Conservation (phyloP, 768 basidiomycete species). For the Cyclocybe aegerita region DNA sequence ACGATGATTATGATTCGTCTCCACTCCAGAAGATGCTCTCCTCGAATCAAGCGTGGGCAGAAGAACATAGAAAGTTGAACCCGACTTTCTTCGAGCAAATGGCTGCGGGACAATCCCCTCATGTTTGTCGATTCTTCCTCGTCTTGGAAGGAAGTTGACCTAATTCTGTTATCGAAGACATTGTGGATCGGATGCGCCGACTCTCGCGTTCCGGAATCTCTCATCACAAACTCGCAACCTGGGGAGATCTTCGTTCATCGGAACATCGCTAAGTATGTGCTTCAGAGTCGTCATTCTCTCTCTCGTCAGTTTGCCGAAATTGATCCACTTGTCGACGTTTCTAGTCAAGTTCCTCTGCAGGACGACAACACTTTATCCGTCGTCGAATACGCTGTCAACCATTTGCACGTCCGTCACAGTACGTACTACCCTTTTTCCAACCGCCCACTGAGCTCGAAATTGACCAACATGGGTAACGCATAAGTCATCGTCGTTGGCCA, state of each 20-base stretch:
- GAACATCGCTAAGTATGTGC: slow-evolving; percentile 78
- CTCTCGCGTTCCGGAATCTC: slow-evolving; percentile 77
- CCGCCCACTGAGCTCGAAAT: slow-evolving; percentile 4
- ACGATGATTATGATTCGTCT: too few relatives aligned
- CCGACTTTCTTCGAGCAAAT: too few relatives aligned
- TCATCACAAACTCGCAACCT: slow-evolving; percentile 60
- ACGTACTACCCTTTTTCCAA: slow-evolving; percentile 21
- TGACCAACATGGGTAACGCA: slow-evolving; percentile 21
- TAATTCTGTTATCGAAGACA: slow-evolving; percentile 33
- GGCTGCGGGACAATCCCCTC: too few relatives aligned
- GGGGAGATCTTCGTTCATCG: slow-evolving; percentile 80
- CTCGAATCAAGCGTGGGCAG: too few relatives aligned
- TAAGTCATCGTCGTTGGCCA: slow-evolving; percentile 80
- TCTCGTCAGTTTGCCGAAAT: too few relatives aligned
- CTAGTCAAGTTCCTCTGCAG: slow-evolving; percentile 64
- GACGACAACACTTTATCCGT: slow-evolving; percentile 72
- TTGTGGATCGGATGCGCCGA: slow-evolving; percentile 81
- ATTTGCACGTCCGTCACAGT: slow-evolving; percentile 74
- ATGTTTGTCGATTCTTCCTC: too few relatives aligned
- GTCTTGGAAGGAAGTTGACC: too few relatives aligned
- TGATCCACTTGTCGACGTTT: not conserved
- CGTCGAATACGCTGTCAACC: slow-evolving; percentile 65
- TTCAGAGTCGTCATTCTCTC: not conserved
- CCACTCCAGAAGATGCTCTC: too few relatives aligned
- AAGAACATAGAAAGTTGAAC: too few relatives aligned